Percentiles rank a stretch among this genome's conserved stretches.
These are phyloP conservation scores for Phytophthora europaea DNA, from an alignment of 352 stramenopile species.

Conservation along the genomic window DNA sequence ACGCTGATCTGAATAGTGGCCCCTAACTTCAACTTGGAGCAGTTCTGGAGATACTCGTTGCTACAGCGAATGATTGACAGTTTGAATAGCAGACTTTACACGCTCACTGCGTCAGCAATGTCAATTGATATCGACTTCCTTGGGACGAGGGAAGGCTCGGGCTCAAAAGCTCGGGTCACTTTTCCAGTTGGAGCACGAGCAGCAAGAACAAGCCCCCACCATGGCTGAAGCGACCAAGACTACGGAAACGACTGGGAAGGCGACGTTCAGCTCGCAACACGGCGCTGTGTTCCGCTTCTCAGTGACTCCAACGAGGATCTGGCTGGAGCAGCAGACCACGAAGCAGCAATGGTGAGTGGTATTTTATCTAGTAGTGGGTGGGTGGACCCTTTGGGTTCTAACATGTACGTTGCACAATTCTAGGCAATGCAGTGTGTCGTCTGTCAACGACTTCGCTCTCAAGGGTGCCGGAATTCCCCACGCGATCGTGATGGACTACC, in stretches of 20 bases:
- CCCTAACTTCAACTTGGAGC: conserved; percentile 3
- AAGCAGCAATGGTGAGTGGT: conserved; percentile 31
- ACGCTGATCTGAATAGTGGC: not conserved
- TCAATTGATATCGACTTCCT: conserved; percentile 16
- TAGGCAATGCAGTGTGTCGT: conserved; percentile 40
- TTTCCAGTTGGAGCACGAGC: conserved; percentile 6
- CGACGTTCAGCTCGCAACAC: conserved; percentile 32
- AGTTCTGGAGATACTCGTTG: not conserved
- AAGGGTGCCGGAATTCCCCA: conserved; percentile 38
- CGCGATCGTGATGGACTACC: conserved; percentile 38
- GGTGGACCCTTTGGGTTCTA: not conserved
- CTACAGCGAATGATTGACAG: not conserved
- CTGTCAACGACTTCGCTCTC: conserved; percentile 37
- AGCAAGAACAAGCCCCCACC: not conserved
- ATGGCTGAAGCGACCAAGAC: conserved; percentile 14
- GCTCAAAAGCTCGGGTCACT: not conserved
- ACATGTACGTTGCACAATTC: not conserved
- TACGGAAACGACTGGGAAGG: conserved; percentile 24
- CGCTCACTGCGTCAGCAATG: conserved; percentile 13
- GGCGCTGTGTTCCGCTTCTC: conserved; percentile 25
- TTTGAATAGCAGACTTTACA: not conserved
- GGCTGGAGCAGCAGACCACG: conserved; percentile 27
- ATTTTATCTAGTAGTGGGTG: not conserved
- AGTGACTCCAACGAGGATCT: conserved; percentile 22
- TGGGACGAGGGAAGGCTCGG: conserved; percentile 1